A percentile compares a stretch with the other conserved stretches of the same genome.
Conservation (phyloP, 164 flowering plant genomes). For the Chimonanthus praecox region DNA sequence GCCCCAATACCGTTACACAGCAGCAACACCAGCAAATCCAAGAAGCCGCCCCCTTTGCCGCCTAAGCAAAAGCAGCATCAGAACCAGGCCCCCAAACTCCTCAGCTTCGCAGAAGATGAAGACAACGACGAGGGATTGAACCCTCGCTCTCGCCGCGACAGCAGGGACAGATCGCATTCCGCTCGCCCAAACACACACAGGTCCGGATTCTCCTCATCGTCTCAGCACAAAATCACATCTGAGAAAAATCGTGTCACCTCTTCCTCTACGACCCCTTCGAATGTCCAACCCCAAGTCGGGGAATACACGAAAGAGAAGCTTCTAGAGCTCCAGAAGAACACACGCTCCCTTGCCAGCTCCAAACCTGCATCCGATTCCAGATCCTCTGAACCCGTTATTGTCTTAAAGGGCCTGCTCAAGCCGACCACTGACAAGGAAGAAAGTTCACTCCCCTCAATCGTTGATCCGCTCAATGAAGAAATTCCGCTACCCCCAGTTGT, state of each 20-base stretch:
- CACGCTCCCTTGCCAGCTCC: slow-evolving; percentile 55
- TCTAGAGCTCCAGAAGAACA: slow-evolving; percentile 86
- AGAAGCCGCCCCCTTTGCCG: slow-evolving; percentile 18
- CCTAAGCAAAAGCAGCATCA: slow-evolving; percentile 2
- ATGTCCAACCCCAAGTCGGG: slow-evolving; percentile 85
- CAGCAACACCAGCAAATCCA: slow-evolving; percentile 21
- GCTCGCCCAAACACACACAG: background rate
- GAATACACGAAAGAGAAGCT: slow-evolving; percentile 80
- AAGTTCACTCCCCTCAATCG: background rate
- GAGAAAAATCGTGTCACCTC: slow-evolving; percentile 41
- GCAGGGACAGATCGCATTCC: background rate
- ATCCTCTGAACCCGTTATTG: slow-evolving; percentile 45
- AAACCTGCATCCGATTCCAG: slow-evolving; percentile 23
- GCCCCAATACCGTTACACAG: slow-evolving; percentile 2
- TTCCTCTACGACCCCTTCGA: slow-evolving; percentile 35
- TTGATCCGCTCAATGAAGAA: slow-evolving; percentile 1
- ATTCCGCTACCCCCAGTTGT: background rate
- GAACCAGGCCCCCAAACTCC: slow-evolving; percentile 42
- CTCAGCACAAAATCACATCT: slow-evolving; percentile 45
- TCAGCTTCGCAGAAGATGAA: slow-evolving; percentile 88
- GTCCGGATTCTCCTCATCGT: slow-evolving; percentile 29
- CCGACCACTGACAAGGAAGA: slow-evolving; percentile 23
- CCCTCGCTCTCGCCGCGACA: slow-evolving; percentile 16
- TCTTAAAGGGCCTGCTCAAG: slow-evolving; percentile 70
- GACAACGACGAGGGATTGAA: slow-evolving; percentile 19